Evolutionary conservation across 1,284 basidiomycete species (phyloP).

Genomic region (Sutorius eximius): DNA sequence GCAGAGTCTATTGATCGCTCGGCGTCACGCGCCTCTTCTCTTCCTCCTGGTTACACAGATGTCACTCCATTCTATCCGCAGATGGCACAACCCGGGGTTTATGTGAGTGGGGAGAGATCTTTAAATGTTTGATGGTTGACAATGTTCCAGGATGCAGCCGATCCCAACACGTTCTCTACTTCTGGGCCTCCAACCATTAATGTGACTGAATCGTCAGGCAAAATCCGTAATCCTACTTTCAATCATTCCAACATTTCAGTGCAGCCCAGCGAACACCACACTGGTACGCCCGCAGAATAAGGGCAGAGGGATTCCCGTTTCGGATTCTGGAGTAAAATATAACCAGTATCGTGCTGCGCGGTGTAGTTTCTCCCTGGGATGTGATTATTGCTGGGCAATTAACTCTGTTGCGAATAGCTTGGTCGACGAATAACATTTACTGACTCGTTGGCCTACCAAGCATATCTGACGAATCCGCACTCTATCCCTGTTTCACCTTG

Average conservation of each 20-base stretch:
- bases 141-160: constrained; percentile 29
- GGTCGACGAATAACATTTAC: not conserved
- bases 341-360: not conserved
- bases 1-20: not conserved
- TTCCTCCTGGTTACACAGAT: constrained; percentile 5
- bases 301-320: not conserved
- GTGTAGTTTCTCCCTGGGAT: not conserved
- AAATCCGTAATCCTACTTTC: not conserved
- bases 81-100: constrained; percentile 28
- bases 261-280: constrained; percentile 22
- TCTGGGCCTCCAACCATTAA: constrained; percentile 18
- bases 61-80: constrained; percentile 8
- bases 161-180: constrained; percentile 34
- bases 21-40: not conserved
- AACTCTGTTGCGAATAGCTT: not conserved
- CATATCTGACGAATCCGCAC: not conserved
- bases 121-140: constrained; percentile 2
- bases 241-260: constrained; percentile 11
- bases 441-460: not conserved
- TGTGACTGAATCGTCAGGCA: constrained; percentile 9
- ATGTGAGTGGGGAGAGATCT: constrained; percentile 22
- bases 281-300: constrained; percentile 29
- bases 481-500: too few species aligned
- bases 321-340: not conserved
- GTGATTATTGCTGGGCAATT: not conserved